Base-by-base conservation (phyloP, 1,139 yeast species). In the Taiozyma sp. region DNA sequence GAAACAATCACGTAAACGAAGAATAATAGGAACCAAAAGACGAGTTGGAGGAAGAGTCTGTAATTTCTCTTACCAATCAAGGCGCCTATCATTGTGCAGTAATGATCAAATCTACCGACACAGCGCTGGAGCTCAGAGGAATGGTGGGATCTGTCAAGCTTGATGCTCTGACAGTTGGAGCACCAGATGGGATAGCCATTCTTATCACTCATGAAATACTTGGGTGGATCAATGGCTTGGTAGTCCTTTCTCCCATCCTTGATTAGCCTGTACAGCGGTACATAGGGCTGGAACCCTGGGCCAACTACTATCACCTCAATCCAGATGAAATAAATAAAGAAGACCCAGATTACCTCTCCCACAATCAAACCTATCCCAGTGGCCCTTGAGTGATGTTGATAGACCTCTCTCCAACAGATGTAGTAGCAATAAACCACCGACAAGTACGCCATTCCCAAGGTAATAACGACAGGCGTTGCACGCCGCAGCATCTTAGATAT, bases 161-260 rank as follows among this genome's bases (percentile, higher is more conserved):
- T 83, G 23, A 84, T 67, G 7, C 84, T 74, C 43, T 74, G 69
- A 52, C 88, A 81, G 9, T 64, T 63, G 1, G 80, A 67, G 58
- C 89, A 83, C 79, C 83, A 85, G 41, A 68, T 69, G 0, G 92
- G 92, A 53, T 71, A 78, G 0, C 93, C 92, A 51, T 72, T 68
- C 16, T 67, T 68, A 64, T 83, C 86, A 63, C 89, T 83, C 22
- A 73, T 64, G 62, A 84, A 86, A 42, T 73, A 65, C 3, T 67
- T 70, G 0, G 91, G 90, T 3, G 75, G 74, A 30, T 48, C 63
- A 48, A 48, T 60, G 45, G 56, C 22, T 60, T 64, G 34, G 10
- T 52, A 49, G 8, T 50, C 51, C 22, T 47, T 41, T 32, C 57
- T 54, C 13, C 55, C 54, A 46, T 52, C 60, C 12, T 51, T 53